phyloP scores from a whole-genome alignment of 768 basidiomycete species.

The Calocybe indica region DNA sequence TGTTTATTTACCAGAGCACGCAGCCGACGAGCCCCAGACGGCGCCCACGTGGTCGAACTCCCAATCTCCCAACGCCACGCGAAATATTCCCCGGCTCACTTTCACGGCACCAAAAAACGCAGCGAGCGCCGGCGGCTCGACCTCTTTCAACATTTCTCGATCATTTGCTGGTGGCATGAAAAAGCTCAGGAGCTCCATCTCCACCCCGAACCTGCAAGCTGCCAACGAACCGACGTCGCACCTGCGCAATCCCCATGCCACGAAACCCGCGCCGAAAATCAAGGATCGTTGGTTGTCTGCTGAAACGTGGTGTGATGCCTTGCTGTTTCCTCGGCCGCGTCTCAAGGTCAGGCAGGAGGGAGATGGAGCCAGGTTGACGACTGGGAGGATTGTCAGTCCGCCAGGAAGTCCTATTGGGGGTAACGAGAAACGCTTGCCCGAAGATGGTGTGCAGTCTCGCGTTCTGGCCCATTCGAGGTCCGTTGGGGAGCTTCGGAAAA shows the following conservation, averaged over 20 bases:
- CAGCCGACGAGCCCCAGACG: constrained; percentile 6
- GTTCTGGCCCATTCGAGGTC: constrained; percentile 46
- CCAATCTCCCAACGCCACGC: constrained; percentile 14
- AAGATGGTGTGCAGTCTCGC: constrained; percentile 33
- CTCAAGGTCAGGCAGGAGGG: constrained; percentile 44
- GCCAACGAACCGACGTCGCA: background rate
- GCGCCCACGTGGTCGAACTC: constrained; percentile 11
- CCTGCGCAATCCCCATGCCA: background rate
- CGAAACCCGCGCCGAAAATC: constrained; percentile 11
- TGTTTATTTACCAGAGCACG: constrained; percentile 18
- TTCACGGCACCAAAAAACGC: constrained; percentile 6
- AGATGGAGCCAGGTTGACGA: constrained; percentile 7
- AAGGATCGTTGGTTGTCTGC: constrained; percentile 66
- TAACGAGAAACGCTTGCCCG: constrained; percentile 7
- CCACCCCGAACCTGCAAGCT: constrained; percentile 57
- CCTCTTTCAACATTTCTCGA: background rate
- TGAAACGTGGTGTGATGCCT: constrained; percentile 78
- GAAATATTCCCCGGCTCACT: constrained; percentile 22
- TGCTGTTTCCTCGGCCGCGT: constrained; percentile 71
- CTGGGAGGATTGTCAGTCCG: constrained; percentile 40
- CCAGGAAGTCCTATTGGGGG: constrained; percentile 35
- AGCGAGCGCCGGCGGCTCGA: constrained; percentile 3
- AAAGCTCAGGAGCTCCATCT: constrained; percentile 49
- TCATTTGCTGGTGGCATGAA: constrained; percentile 6
- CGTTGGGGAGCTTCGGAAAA: constrained; percentile 27